Evolutionary conservation across 2,329 filamentous ascomycete genomes (phyloP), one percentile per base, ranked within the genome.

Genomic region (Fusarium domesticum): DNA sequence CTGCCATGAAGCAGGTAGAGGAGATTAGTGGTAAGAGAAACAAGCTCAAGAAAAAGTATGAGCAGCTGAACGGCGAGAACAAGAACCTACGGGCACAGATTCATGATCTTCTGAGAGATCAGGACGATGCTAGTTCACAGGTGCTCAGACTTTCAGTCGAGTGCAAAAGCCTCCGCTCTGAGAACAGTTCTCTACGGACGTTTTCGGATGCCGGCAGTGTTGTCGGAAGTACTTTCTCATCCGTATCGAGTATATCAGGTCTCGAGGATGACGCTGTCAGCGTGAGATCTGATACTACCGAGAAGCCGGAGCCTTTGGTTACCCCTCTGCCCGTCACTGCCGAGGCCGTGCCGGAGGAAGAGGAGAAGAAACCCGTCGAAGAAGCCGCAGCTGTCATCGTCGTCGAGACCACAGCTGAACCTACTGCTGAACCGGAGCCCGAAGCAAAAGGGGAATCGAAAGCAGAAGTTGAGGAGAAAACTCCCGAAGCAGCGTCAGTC

Each of bases 131-230:
- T 4, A 45, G 50, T 1, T 57, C 59, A 0, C 51, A 57, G 15
- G 53, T 61, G 5, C 31, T 59, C 37, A 25, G 56, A n/a, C 44
- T 61, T 6, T 42, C 56, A 3, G 54, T 55, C 14, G 59, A 61
- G 39, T 44, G 51, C 8, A 47, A 52, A 19, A 48, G 37, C 8
- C 37, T 61, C 18, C 50, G 57, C 3, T 47, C 47, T 0, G 59
- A 61, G 42, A 61, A 61, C 37, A 42, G 40, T 8, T 56, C 52
- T 7, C 43, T 61, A 1, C 48, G 50, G 16, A 44, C 42, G 0
- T 14, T 50, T 2, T 60, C 58, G 0, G 57, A 58, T 18, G 47
- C 48, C 3, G 53, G 52, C 4, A 61, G 58, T 18, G 42, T 51
- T 12, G 30, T 47, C 0, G 58, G 57, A 7, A 60, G 56, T 20